Conservation (phyloP, 257 asterid genomes). For the Solanum okadae region DNA sequence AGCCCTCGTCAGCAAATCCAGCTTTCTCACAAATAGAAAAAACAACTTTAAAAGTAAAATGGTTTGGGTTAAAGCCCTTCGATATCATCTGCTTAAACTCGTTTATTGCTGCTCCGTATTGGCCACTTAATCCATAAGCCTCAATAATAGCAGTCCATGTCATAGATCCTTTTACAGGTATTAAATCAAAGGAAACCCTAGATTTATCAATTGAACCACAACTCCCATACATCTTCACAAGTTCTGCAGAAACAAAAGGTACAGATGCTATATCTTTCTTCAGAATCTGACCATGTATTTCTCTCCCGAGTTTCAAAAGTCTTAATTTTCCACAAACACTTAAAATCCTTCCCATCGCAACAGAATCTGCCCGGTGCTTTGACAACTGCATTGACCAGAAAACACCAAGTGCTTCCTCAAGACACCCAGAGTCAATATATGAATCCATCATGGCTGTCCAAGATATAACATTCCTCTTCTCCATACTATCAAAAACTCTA, state of each 20-base stretch:
- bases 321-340: conserved; percentile 44
- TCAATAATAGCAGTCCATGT: conserved; percentile 85
- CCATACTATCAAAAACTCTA: conserved; percentile 52
- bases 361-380: conserved; percentile 80
- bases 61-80: conserved; percentile 63
- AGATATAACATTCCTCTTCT: conserved; percentile 58
- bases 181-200: conserved; percentile 36
- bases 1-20: conserved; percentile 71
- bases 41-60: conserved; percentile 55
- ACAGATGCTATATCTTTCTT: conserved; percentile 38
- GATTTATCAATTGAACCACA: conserved; percentile 47
- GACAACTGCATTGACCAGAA: conserved; percentile 77
- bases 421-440: conserved; percentile 35
- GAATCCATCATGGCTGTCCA: conserved; percentile 97
- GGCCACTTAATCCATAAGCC: conserved; percentile 45
- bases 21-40: conserved; percentile 53
- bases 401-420: conserved; percentile 42
- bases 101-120: conserved; percentile 38
- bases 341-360: conserved; percentile 53
- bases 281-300: conserved; percentile 67
- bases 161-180: conserved; percentile 62
- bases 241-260: conserved; percentile 66
- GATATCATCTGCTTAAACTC: conserved; percentile 57
- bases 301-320: conserved; percentile 53
- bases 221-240: conserved; percentile 67